Evolutionary conservation across 495 filamentous ascomycete species (phyloP).

Genomic region (Immersiella caudata): DNA sequence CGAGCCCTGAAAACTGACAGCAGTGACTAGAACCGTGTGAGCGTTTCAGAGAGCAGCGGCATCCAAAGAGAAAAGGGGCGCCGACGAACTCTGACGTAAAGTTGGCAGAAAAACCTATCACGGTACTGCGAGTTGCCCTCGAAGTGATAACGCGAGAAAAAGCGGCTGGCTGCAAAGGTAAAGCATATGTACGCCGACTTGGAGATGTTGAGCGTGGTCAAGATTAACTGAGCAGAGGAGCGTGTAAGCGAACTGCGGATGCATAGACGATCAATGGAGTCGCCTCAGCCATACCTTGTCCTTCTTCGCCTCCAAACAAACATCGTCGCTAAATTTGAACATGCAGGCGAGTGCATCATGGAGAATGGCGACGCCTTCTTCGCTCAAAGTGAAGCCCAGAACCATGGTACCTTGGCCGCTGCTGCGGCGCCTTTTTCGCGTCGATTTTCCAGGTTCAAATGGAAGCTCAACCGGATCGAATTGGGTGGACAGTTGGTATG

Average conservation of each 20-base stretch:
- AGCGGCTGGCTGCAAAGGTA: conserved; percentile 68
- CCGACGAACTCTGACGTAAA: conserved; percentile 47
- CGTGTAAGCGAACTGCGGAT: neutral
- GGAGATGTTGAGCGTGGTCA: conserved; percentile 87
- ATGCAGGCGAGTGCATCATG: conserved; percentile 88
- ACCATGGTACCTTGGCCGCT: conserved; percentile 40
- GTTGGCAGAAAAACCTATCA: conserved; percentile 54
- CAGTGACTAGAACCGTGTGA: conserved; percentile 41
- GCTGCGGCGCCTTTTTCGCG: neutral
- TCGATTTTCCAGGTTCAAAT: neutral
- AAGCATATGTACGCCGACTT: conserved; percentile 92
- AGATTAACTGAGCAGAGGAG: conserved; percentile 61
- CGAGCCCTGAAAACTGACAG: conserved; percentile 50
- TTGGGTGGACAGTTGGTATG: neutral
- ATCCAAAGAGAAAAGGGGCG: neutral
- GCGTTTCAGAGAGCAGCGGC: neutral
- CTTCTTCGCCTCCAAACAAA: conserved; percentile 79
- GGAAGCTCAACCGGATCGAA: neutral
- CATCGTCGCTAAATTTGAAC: conserved; percentile 87
- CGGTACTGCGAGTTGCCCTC: conserved; percentile 47
- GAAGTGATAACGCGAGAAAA: conserved; percentile 80
- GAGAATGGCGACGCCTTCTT: conserved; percentile 70
- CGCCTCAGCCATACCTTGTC: conserved; percentile 59
- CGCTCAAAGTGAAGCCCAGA: conserved; percentile 77
- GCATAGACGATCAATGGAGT: conserved; percentile 6